A percentile compares a stretch with the other conserved stretches of the same genome.
phyloP scores from a whole-genome alignment of 768 basidiomycete genomes.

The Leccinum uliginosum region DNA sequence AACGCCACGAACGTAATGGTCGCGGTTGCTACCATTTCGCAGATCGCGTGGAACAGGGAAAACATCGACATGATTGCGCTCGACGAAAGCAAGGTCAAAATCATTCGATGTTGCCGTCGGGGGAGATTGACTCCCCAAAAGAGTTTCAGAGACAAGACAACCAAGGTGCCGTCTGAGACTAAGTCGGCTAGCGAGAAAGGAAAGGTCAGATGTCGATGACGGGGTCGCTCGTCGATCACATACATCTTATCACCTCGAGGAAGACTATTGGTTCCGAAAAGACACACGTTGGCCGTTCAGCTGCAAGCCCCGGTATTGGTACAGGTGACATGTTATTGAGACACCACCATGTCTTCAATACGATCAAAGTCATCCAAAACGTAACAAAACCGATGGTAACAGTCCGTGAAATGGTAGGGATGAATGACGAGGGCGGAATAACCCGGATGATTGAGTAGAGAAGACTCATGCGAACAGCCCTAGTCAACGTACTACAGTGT shows the following conservation, averaged over 20 bases:
- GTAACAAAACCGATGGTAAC: not conserved
- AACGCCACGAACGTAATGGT: not conserved
- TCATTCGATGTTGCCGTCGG: conserved; percentile 13
- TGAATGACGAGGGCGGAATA: not conserved
- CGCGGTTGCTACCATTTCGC: not conserved
- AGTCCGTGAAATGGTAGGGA: not conserved
- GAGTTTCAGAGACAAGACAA: not conserved
- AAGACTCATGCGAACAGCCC: not conserved
- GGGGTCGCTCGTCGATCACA: not conserved
- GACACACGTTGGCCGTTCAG: not conserved
- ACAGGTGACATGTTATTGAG: not conserved
- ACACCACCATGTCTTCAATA: conserved; percentile 1
- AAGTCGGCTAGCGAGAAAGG: not conserved
- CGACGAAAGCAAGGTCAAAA: conserved; percentile 10
- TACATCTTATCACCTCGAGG: not conserved
- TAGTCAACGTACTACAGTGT: not conserved
- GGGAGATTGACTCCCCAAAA: conserved; percentile 17
- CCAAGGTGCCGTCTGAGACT: not conserved
- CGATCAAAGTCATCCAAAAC: not conserved
- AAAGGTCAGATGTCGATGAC: not conserved
- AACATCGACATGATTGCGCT: conserved; percentile 7
- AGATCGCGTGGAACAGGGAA: not conserved
- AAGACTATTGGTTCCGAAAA: not conserved
- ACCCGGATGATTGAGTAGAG: not conserved
- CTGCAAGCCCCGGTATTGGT: not conserved